These are phyloP conservation scores for Fusarium sterilihyphosum DNA, from an alignment of 2,329 filamentous ascomycete species.

Conservation along the genomic window DNA sequence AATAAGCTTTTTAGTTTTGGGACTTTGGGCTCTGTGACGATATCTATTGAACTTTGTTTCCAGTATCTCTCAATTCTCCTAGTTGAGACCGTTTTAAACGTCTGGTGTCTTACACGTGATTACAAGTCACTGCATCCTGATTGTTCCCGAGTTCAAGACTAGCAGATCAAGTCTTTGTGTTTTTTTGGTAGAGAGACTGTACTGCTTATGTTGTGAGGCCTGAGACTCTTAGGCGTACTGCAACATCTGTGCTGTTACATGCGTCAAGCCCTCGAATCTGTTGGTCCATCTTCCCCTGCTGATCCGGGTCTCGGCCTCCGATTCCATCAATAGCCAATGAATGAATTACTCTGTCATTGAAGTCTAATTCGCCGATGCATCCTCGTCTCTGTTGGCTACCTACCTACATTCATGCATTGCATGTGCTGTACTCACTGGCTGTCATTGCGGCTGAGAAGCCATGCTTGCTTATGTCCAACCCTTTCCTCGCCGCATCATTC, in stretches of 20 bases:
- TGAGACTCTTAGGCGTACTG: background rate
- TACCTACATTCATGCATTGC: background rate
- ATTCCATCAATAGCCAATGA: background rate
- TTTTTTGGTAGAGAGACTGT: background rate
- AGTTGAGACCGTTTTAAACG: background rate
- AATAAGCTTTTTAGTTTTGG: background rate
- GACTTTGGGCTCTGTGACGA: background rate
- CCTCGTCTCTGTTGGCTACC: background rate
- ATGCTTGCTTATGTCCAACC: too few relatives aligned
- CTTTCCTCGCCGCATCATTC: background rate
- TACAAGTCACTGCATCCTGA: background rate
- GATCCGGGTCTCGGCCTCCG: background rate
- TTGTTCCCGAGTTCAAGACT: background rate
- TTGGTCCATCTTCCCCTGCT: background rate
- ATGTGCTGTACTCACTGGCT: background rate
- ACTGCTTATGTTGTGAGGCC: background rate
- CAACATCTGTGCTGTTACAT: background rate
- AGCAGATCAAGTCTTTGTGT: background rate
- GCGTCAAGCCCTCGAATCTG: background rate
- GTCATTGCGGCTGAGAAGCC: background rate
- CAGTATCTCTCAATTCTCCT: background rate
- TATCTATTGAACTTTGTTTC: background rate
- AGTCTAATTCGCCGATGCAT: background rate
- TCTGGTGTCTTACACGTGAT: background rate
- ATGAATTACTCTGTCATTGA: background rate